Base-by-base conservation (phyloP, 257 asterid genomes). In the Coffea eugenioides region DNA sequence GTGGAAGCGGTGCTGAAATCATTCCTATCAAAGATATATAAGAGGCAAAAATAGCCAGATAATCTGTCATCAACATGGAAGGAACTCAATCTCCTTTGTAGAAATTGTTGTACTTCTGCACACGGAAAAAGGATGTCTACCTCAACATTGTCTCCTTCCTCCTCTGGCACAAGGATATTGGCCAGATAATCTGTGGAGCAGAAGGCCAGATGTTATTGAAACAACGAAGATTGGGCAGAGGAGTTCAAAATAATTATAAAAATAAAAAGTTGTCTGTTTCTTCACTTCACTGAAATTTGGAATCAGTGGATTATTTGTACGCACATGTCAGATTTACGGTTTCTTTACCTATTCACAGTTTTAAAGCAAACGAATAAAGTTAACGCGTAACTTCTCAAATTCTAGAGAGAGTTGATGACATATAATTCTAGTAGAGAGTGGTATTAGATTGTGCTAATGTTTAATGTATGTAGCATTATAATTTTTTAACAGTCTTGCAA, bases 1-100 rank as follows among this genome's bases (percentile, higher is more conserved):
- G 86, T 80, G 20, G 88, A 87, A 84, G 84, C 85, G 61, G 86
- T 87, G 43, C 34, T 82, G 71, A 84, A 78, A 66, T 87, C 85
- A 10, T 82, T 82, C 78, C 80, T 82, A 72, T 82, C 82, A 41
- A 87, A 87, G 86, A 87, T 84, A 41, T 87, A 84, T 72, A 77
- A 87, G 88, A 87, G 90, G 82, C 82, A 80, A 25, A 87, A 87
- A 77, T 87, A 78, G 23, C 52, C 14, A 31, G 34, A 31, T 31
- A 31, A 31, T 31, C 34, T 31, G 34, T 41, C 31, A 36, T 20
- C 31, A 2, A 59, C 31, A 59, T 59, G 31, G 66, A 27, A 67
- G 39, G 61, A 52, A 41, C n/a, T 49, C 12, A 34, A 49, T 46
- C 36, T 48, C 67, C 49, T 39, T 12, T 14, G n/a, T 46, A n/a